Evolutionary conservation across 495 filamentous ascomycete genomes (phyloP).

Genomic region (Aspergillus ellipticus): DNA sequence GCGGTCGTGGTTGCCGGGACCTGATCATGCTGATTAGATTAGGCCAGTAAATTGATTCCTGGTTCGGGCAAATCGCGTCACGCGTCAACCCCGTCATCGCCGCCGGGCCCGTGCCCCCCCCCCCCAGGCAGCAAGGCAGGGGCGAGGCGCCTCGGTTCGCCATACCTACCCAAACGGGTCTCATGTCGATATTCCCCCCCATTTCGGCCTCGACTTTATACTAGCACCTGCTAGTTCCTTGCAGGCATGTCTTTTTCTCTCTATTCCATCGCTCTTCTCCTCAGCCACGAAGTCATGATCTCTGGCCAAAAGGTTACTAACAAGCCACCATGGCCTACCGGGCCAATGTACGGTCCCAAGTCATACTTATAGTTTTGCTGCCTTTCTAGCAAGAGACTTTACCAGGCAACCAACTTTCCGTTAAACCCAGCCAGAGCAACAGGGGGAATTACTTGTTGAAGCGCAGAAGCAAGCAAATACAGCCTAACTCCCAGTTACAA

Average conservation of each 20-base stretch:
- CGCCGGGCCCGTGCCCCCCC: neutral
- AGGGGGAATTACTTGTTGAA: neutral
- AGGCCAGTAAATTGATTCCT: neutral
- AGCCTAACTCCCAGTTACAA: neutral
- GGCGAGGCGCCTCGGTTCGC: neutral
- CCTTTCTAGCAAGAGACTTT: neutral
- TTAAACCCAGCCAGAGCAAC: neutral
- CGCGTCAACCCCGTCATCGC: neutral
- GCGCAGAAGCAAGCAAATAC: neutral
- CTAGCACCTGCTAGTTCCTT: neutral
- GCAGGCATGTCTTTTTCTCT: neutral
- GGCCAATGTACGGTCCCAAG: neutral
- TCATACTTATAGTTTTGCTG: neutral
- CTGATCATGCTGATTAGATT: constrained; percentile 7
- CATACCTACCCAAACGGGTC: neutral
- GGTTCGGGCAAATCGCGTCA: neutral
- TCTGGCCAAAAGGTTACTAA: neutral
- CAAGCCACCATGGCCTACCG: neutral
- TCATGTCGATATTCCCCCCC: neutral
- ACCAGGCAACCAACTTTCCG: neutral
- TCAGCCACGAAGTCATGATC: neutral
- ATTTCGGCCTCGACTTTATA: neutral
- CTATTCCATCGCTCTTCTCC: neutral
- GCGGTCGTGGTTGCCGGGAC: constrained; percentile 1
- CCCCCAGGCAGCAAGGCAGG: neutral